Conservation (phyloP, 345 rosid genomes). For the Triadica sebifera region DNA sequence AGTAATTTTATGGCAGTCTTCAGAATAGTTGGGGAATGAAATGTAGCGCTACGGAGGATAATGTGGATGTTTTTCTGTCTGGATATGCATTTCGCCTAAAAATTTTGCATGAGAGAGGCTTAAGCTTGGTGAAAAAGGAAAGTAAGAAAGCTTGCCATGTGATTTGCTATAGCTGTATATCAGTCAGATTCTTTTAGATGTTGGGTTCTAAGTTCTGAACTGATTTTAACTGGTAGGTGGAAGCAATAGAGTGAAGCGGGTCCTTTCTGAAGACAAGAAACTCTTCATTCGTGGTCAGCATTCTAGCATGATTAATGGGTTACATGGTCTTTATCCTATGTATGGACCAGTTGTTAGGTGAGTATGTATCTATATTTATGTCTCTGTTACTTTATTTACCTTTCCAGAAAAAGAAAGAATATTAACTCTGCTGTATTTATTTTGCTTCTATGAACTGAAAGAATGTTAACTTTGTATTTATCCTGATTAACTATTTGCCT, state of each 20-base stretch:
- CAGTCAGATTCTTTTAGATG: constrained; percentile 10
- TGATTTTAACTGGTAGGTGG: constrained; percentile 45
- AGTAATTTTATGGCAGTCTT: constrained; percentile 55
- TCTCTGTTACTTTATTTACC: constrained; percentile 8
- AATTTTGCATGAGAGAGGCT: constrained; percentile 86
- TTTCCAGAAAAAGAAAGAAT: not conserved
- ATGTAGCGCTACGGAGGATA: constrained; percentile 70
- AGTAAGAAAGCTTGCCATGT: constrained; percentile 48
- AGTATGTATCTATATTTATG: constrained; percentile 15
- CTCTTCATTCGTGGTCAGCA: constrained; percentile 78
- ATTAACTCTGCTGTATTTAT: not conserved
- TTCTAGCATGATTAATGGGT: constrained; percentile 92
- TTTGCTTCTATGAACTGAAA: not conserved
- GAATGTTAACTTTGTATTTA: not conserved
- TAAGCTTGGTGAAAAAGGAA: constrained; percentile 66
- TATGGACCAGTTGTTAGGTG: constrained; percentile 82
- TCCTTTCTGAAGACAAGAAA: constrained; percentile 58
- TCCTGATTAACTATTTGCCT: constrained; percentile 15
- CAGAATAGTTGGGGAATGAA: constrained; percentile 60
- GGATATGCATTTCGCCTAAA: constrained; percentile 86
- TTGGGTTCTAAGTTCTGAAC: constrained; percentile 10
- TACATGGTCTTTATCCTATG: constrained; percentile 58
- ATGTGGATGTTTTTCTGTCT: constrained; percentile 62
- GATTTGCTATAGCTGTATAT: constrained; percentile 17
- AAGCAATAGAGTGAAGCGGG: constrained; percentile 44